Percentiles rank a stretch among this genome's conserved stretches.
Evolutionary conservation across 805 yeast genomes (phyloP).

Genomic region (Diddensiella caesifluorescens): DNA sequence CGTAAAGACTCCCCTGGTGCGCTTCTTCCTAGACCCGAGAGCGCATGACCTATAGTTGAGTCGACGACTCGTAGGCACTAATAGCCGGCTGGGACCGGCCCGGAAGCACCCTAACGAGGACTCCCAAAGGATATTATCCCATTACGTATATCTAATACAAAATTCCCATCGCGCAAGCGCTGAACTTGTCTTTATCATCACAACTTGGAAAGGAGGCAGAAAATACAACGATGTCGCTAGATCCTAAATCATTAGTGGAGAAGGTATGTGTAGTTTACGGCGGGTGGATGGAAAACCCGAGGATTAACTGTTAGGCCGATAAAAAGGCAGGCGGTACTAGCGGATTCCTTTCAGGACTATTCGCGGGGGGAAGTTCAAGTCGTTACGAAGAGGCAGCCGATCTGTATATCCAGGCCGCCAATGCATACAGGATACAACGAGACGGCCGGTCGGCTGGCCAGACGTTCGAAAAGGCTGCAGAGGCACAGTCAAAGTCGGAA

Average conservation of each 20-base stretch:
- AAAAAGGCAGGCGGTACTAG: constrained; percentile 66
- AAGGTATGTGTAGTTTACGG: constrained; percentile 5
- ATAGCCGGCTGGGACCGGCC: no score
- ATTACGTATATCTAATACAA: no score
- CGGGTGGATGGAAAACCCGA: background rate
- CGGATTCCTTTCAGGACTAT: constrained; percentile 38
- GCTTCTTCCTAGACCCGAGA: no score
- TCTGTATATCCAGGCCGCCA: constrained; percentile 88
- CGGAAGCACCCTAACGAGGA: no score
- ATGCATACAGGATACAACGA: constrained; percentile 70
- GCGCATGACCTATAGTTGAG: no score
- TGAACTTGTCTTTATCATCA: no score
- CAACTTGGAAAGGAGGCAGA: no score
- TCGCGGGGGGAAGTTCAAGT: constrained; percentile 58
- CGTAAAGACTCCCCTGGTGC: no score
- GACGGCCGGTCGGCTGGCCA: constrained; percentile 68
- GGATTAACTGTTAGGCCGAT: constrained; percentile 50
- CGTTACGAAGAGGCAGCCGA: constrained; percentile 91
- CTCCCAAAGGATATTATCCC: no score
- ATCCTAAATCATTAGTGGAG: constrained; percentile 26
- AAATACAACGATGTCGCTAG: constrained; percentile 18
- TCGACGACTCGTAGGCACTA: no score
- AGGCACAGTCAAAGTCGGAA: constrained; percentile 65
- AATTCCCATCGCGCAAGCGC: no score
- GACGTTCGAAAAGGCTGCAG: constrained; percentile 82